These are phyloP conservation scores for Eutypella sp. DNA, from an alignment of 2,329 filamentous ascomycete species.

Conservation along the genomic window DNA sequence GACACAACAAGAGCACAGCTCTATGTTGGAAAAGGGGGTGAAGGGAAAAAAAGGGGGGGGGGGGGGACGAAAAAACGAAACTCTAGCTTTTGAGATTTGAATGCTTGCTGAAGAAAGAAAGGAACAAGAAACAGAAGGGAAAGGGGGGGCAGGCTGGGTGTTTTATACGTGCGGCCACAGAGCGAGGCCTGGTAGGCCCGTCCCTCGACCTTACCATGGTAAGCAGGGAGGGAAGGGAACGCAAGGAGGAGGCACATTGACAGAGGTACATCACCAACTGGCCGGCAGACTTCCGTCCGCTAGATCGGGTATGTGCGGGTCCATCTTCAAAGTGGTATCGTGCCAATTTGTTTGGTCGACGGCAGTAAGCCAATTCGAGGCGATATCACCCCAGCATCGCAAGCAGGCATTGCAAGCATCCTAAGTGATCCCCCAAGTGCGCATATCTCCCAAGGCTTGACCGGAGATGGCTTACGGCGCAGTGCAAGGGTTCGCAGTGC, in stretches of 20 bases:
- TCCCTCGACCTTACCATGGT: background rate
- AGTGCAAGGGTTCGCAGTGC: conserved; percentile 26
- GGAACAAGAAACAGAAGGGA: conserved; percentile 34
- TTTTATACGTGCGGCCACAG: conserved; percentile 36
- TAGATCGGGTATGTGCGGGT: conserved; percentile 19
- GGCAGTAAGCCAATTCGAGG: conserved; percentile 15
- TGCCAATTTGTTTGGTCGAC: conserved; percentile 24
- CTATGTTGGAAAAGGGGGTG: conserved; percentile 34
- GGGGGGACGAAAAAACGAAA: conserved; percentile 45
- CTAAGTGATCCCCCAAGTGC: too few species aligned
- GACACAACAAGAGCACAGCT: conserved; percentile 50
- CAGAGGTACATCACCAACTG: conserved; percentile 11
- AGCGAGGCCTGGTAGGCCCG: conserved; percentile 22
- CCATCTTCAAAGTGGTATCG: conserved; percentile 7
- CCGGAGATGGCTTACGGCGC: conserved; percentile 21
- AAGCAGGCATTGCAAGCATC: too few species aligned
- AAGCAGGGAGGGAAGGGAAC: too few species aligned
- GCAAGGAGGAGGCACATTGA: too few species aligned
- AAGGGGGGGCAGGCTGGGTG: conserved; percentile 30
- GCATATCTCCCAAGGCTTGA: conserved; percentile 16
- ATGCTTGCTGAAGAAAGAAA: conserved; percentile 63
- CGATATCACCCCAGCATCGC: conserved; percentile 17
- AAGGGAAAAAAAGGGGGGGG: conserved; percentile 32
- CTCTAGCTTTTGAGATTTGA: conserved; percentile 49
- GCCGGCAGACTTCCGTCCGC: conserved; percentile 16